Evolutionary conservation across 371 early-diverging fungal genomes (phyloP), one percentile per base, ranked within the genome.

Genomic region (Coelomomyces lativittatus): DNA sequence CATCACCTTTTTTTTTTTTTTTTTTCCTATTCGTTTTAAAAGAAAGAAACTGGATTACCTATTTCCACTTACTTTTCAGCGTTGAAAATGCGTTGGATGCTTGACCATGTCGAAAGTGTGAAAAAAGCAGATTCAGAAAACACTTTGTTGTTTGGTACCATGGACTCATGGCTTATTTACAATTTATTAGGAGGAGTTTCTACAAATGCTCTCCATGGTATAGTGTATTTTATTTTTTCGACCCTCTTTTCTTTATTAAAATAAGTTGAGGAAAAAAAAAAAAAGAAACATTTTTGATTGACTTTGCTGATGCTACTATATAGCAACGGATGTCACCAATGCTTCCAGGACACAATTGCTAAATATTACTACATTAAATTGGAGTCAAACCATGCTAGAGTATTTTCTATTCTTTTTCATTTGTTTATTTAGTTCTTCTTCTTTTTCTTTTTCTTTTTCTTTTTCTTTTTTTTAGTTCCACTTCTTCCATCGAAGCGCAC

Each of bases 321-420:
- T n/a, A n/a, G n/a, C n/a, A 11, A 92, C 91, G 0, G 95, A 95
- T 60, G 88, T 91, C 6, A 86, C 92, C 26, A 95, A 95, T 56
- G 95, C 95, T 29, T 82, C 84, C 51, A 73, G 95, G 35, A 92
- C 91, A 8, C 83, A 88, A 85, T 63, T 95, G 11, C 86, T 95
- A 88, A 79, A 91, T 55, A 65, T 95, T 41, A 57, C 79, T 28
- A 81, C 78, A 14, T 57, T 85, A 34, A 33, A 75, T 44, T 95
- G 92, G 92, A 82, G 83, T 63, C 62, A 77, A 6, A 67, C 81
- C 51, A 63, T 81, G 31, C 67, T 81, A 35, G 56, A 78, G 63
- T n/a, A n/a, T n/a, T n/a, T n/a, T n/a, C n/a, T n/a, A n/a, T n/a
- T n/a, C n/a, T n/a, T n/a, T n/a, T n/a, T n/a, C 46, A n/a, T 11